A percentile compares a stretch with the other conserved stretches of the same genome.
Evolutionary conservation across 2,329 filamentous ascomycete genomes (phyloP).

Genomic region (Aspergillus fijiensis): DNA sequence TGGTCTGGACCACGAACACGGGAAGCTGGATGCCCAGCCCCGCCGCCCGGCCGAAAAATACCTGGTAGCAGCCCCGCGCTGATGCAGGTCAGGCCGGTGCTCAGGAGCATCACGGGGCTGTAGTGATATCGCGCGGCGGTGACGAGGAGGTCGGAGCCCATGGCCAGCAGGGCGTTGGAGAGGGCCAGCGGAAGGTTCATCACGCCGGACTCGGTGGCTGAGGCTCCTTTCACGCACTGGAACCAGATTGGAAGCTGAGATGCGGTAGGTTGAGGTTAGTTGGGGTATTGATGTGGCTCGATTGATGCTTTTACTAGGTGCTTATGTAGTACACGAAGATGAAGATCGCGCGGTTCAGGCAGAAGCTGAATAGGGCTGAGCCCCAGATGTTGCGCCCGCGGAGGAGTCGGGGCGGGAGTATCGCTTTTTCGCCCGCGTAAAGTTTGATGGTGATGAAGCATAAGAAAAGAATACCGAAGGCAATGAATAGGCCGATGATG

Average conservation of each 20-base stretch:
- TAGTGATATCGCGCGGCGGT: constrained; percentile 10
- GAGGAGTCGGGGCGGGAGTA: constrained; percentile 11
- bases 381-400: constrained; percentile 8
- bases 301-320: background rate
- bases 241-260: constrained; percentile 18
- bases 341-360: constrained; percentile 12
- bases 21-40: constrained; percentile 8
- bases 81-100: constrained; percentile 7
- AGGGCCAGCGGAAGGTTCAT: constrained; percentile 17
- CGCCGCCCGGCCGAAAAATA: constrained; percentile 10
- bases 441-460: constrained; percentile 6
- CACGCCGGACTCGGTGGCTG: constrained; percentile 14
- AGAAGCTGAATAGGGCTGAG: background rate
- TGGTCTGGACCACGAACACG: constrained; percentile 9
- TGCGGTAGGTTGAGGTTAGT: background rate
- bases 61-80: constrained; percentile 8
- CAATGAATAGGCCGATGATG: constrained; percentile 43
- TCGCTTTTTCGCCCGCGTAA: constrained; percentile 12
- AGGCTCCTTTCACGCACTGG: constrained; percentile 14
- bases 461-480: constrained; percentile 16
- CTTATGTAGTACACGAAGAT: constrained; percentile 16
- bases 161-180: constrained; percentile 8
- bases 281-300: background rate
- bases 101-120: constrained; percentile 12
- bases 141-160: constrained; percentile 3